Conservation (phyloP, 2,329 filamentous ascomycete genomes). For the Alternaria triticimaculans region DNA sequence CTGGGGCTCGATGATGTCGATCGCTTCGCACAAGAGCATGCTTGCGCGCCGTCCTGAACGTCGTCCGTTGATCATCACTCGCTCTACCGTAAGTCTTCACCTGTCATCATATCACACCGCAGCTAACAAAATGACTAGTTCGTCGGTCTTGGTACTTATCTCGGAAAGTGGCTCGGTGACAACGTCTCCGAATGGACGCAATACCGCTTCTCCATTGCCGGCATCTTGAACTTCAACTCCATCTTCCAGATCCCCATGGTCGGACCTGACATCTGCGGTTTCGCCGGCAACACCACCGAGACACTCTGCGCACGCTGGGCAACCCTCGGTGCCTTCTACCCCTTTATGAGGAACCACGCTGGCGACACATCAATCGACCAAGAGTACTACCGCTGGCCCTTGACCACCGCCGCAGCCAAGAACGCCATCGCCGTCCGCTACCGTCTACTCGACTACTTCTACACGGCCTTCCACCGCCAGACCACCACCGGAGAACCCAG, state of each 20-base stretch:
- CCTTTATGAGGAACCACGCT: constrained; percentile 79
- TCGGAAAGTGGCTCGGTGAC: constrained; percentile 67
- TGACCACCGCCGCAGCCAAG: constrained; percentile 68
- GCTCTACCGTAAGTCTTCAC: constrained; percentile 60
- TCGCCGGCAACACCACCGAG: constrained; percentile 70
- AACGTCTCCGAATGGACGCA: constrained; percentile 53
- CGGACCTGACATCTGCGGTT: constrained; percentile 75
- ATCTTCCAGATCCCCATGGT: constrained; percentile 57
- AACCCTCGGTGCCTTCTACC: constrained; percentile 72
- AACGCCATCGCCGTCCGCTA: constrained; percentile 75
- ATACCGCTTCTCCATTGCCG: constrained; percentile 50
- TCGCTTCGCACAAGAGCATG: constrained; percentile 71
- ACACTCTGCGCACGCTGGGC: constrained; percentile 76
- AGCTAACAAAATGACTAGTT: constrained; percentile 52
- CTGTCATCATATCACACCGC: neutral
- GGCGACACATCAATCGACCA: constrained; percentile 61
- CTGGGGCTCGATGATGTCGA: constrained; percentile 77
- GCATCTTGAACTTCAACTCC: constrained; percentile 53
- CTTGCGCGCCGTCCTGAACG: constrained; percentile 65
- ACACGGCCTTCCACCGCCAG: constrained; percentile 71
- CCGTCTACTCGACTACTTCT: constrained; percentile 76
- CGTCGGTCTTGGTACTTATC: constrained; percentile 69
- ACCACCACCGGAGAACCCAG: constrained; percentile 67
- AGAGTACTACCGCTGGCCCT: constrained; percentile 61
- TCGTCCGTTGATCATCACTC: constrained; percentile 75